These are phyloP conservation scores for Phytophthora boehmeriae DNA, from an alignment of 352 stramenopile species.

Conservation along the genomic window DNA sequence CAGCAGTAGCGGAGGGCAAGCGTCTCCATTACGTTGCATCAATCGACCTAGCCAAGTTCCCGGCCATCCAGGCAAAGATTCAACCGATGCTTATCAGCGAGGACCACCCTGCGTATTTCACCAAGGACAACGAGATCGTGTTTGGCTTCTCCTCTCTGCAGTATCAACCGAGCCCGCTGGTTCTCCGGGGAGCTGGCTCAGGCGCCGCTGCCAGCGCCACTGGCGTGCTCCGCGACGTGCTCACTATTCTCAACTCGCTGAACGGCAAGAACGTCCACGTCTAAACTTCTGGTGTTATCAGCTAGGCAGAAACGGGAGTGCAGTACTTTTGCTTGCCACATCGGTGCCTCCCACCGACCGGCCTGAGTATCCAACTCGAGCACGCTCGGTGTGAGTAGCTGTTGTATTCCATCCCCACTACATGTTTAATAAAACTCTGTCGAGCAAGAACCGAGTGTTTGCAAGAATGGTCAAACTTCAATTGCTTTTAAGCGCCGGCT, in stretches of 20 bases:
- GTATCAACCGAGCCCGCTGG: slow-evolving; percentile 68
- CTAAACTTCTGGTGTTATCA: slow-evolving; percentile 9
- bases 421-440: background rate
- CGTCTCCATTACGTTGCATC: slow-evolving; percentile 74
- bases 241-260: slow-evolving; percentile 76
- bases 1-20: slow-evolving; percentile 47
- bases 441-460: background rate
- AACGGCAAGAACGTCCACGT: slow-evolving; percentile 56
- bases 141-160: slow-evolving; percentile 76
- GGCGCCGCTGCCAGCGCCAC: slow-evolving; percentile 68
- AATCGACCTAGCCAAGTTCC: slow-evolving; percentile 62
- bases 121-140: slow-evolving; percentile 75
- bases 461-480: too few species aligned
- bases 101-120: slow-evolving; percentile 62
- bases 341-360: slow-evolving; percentile 25
- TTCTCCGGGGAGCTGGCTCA: slow-evolving; percentile 74
- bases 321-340: slow-evolving; percentile 28
- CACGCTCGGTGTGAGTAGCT: slow-evolving; percentile 23
- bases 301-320: slow-evolving; percentile 17
- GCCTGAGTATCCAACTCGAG: background rate
- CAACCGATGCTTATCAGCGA: slow-evolving; percentile 62
- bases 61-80: slow-evolving; percentile 52
- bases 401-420: slow-evolving; percentile 26
- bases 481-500: too few species aligned
- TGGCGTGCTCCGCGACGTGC: slow-evolving; percentile 73